Evolutionary conservation across 306 rosid species (phyloP), one percentile per base, ranked within the genome.

Genomic region (Mimosa pudica): DNA sequence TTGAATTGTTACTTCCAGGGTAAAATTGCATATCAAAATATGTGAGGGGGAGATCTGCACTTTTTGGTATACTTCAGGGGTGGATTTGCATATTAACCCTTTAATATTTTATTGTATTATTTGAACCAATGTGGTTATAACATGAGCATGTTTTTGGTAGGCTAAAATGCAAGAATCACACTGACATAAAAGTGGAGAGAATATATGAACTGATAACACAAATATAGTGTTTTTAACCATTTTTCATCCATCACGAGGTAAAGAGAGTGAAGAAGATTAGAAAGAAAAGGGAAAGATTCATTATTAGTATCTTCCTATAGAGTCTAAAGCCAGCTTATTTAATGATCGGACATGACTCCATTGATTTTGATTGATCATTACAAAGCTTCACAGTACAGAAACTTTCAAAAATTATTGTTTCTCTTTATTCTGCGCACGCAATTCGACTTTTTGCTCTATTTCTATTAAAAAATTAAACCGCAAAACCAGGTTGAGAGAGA

Each of bases 311-410:
- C 52, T 70, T 70, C 74, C 10, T 35, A 33, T 35, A 30, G 41
- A 36, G 66, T 77, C 17, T 66, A 35, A 76, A 76, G 49, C 51
- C 5, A 68, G 42, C 18, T 73, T 76, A 44, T 61, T 73, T 76
- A 44, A 75, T 10, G 68, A 62, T 57, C 63, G 42, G 38, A 32
- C 42, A 12, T 32, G 42, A 62, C 44, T 11, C 35, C 10, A 62
- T 12, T 62, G 68, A 62, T 32, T 62, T 75, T 75, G 79, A 76
- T 64, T 63, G 48, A 76, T 63, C 71, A 44, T 74, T 13, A 62
- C 35, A 32, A 47, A 32, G 48, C 17, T 13, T 10, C 6, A 76
- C 0, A 16, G 30, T 0, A 76, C 6, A 46, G 35, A 61, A 75
- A 11, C 70, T 74, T 74, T 73, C 44, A 57, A 57, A 57, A 1